Evolutionary conservation across 495 filamentous ascomycete genomes (phyloP), one percentile per base, ranked within the genome.

Genomic region (Hypoxylon fragiforme): DNA sequence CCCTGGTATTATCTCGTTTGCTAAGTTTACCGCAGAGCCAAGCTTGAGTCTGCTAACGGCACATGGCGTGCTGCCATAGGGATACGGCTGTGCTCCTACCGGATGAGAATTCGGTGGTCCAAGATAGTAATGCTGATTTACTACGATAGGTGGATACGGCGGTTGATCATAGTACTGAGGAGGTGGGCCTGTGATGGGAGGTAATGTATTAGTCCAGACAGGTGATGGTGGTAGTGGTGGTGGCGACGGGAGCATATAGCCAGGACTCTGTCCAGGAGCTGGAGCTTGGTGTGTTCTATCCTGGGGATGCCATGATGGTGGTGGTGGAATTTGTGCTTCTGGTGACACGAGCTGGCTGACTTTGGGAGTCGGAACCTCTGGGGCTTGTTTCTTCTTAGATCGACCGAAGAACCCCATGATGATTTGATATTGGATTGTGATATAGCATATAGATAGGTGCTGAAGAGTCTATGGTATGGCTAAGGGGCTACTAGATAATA

Each of bases 121-220:
- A 5, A 75, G 50, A 44, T 78, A 78, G 39, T 78, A 78, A 50
- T 78, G 62, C 26, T 78, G 75, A 54, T 77, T 76, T 48, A 78
- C 72, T 20, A 78, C 65, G 35, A 78, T 74, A 32, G 74, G 71
- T 9, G 63, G 56, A 53, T 68, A 69, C 28, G 48, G 26, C 13
- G 39, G 44, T 32, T 63, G 66, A 15, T 55, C 56, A 38, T 72
- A 70, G 42, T 57, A 66, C 14, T 56, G 56, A 45, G 59, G 42
- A 12, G 62, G 52, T n/a, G 64, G 11, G 22, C 30, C 18, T 2
- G 61, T 21, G 24, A 36, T 49, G 14, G 24, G 45, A 28, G 63
- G 46, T 13, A 32, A 22, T 11, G 57, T 30, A 43, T 19, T 40
- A 20, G 48, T 67, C 71, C 71, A 75, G 34, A 61, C 48, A 12